phyloP scores from a whole-genome alignment of 1,284 basidiomycete species.

The Hypsizygus ulmarius region DNA sequence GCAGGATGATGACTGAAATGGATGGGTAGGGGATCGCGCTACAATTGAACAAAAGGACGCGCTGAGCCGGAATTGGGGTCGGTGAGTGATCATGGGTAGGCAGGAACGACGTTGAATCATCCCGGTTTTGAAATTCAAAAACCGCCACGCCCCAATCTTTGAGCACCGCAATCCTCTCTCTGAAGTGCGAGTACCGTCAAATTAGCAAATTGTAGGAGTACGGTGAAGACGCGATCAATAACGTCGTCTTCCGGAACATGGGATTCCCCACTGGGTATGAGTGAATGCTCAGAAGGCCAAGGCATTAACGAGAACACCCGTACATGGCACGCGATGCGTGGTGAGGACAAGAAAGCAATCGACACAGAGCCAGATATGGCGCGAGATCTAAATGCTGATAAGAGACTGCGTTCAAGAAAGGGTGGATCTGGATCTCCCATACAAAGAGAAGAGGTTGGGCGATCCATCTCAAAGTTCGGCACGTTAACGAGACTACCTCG shows the following conservation, averaged over 20 bases:
- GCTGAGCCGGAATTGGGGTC: conserved; percentile 8
- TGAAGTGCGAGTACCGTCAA: conserved; percentile 11
- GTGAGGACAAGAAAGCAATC: conserved; percentile 13
- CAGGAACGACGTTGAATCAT: conserved; percentile 12
- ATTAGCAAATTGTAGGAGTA: conserved; percentile 8
- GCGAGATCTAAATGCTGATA: conserved; percentile 10
- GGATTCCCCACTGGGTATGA: conserved; percentile 4
- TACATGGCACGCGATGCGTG: conserved; percentile 13
- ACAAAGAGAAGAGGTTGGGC: conserved; percentile 13
- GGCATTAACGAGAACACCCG: conserved; percentile 11
- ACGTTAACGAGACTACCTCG: conserved; percentile 10
- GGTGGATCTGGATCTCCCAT: conserved; percentile 7
- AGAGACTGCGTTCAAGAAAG: conserved; percentile 11
- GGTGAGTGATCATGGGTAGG: background rate
- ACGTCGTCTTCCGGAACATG: conserved; percentile 13
- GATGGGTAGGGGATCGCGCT: conserved; percentile 5
- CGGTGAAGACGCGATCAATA: conserved; percentile 12
- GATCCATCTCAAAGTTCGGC: conserved; percentile 8
- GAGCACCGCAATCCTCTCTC: conserved; percentile 7
- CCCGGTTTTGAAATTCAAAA: conserved; percentile 13
- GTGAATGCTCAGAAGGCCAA: conserved; percentile 8
- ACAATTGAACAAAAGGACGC: conserved; percentile 9
- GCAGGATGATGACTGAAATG: background rate
- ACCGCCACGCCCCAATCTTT: conserved; percentile 1
- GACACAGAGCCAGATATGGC: conserved; percentile 10